Evolutionary conservation across 352 stramenopile genomes (phyloP).

Genomic region (Globisporangium paroecandrum): DNA sequence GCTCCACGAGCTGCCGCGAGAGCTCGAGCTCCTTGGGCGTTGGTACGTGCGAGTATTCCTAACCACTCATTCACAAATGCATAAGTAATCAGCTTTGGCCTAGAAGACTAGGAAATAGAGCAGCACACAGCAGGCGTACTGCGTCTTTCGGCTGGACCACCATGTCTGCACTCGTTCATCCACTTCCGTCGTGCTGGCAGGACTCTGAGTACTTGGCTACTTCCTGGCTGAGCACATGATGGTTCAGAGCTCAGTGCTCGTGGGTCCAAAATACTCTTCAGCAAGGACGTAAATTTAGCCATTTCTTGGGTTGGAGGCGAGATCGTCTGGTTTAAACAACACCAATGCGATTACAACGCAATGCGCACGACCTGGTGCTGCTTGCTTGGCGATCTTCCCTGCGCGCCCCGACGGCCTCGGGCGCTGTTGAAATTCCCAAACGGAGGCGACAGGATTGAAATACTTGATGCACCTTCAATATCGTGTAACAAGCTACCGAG

Average conservation of each 20-base stretch:
- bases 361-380: background rate
- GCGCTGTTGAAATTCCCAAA: too few relatives aligned
- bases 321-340: background rate
- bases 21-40: constrained; percentile 74
- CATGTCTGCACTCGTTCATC: background rate
- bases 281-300: background rate
- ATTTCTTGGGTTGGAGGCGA: background rate
- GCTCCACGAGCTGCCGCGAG: constrained; percentile 53
- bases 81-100: background rate
- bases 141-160: constrained; percentile 13
- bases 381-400: background rate
- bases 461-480: background rate
- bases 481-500: background rate
- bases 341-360: background rate
- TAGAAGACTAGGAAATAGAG: background rate
- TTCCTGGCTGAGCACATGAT: background rate
- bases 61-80: background rate
- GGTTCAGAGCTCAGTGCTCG: background rate
- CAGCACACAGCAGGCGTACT: background rate
- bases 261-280: background rate
- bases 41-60: constrained; percentile 70
- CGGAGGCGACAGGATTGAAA: background rate
- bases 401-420: background rate
- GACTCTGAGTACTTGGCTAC: background rate
- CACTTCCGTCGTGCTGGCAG: background rate